Conservation (phyloP, 345 rosid genomes). For the Gynandropsis gynandra region DNA sequence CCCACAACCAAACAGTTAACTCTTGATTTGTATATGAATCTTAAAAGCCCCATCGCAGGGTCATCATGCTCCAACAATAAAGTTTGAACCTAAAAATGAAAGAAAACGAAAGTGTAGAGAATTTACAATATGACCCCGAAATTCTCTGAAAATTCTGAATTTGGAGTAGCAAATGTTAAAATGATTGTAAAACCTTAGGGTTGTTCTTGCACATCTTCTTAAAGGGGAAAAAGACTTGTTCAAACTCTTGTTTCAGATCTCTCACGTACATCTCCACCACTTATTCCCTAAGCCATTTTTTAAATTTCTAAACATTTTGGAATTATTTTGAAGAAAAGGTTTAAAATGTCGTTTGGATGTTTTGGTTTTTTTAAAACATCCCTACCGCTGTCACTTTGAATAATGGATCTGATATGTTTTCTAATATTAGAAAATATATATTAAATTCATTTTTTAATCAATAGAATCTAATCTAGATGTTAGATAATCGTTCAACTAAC, state of each 20-base stretch:
- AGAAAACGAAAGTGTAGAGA: neutral
- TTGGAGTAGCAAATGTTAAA: neutral
- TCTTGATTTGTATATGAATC: constrained; percentile 39
- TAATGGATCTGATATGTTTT: no score
- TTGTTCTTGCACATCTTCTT: constrained; percentile 44
- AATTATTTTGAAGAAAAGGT: no score
- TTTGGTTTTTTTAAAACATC: no score
- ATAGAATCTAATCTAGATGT: no score
- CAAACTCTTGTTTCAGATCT: constrained; percentile 46
- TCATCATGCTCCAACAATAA: constrained; percentile 59
- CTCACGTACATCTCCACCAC: constrained; percentile 54
- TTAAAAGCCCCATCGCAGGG: constrained; percentile 57
- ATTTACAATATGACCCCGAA: constrained; percentile 1
- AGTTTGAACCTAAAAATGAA: constrained; percentile 49
- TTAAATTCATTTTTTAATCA: no score
- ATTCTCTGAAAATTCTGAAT: neutral
- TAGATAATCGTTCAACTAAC: no score
- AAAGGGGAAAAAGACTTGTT: constrained; percentile 48
- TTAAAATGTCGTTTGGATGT: no score
- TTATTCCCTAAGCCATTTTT: constrained; percentile 58
- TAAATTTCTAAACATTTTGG: no score
- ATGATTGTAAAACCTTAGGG: constrained; percentile 18
- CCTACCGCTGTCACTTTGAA: no score
- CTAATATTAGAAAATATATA: no score
- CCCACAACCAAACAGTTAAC: constrained; percentile 63